These are phyloP conservation scores for Puccinia polysora DNA, from an alignment of 1,284 basidiomycete species.

Conservation along the genomic window DNA sequence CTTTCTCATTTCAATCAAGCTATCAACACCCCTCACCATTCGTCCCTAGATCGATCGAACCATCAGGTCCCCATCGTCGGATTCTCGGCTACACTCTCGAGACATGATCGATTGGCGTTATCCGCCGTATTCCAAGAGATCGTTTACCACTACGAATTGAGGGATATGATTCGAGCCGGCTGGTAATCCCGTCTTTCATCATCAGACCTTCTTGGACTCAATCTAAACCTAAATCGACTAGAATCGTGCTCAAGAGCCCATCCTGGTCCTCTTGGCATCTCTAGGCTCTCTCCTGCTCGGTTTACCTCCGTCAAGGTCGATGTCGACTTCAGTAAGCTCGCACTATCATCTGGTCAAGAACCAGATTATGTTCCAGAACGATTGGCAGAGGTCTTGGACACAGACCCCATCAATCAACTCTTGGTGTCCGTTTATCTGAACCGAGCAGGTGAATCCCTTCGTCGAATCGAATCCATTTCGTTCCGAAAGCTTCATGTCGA, in stretches of 20 bases:
- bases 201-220: background rate
- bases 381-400: slow-evolving; percentile 74
- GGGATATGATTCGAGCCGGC: slow-evolving; percentile 84
- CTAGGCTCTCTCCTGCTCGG: slow-evolving; percentile 74
- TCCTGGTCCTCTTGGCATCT: no score
- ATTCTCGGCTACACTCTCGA: slow-evolving; percentile 89
- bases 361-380: slow-evolving; percentile 76
- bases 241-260: no score
- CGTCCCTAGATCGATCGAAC: slow-evolving; percentile 3
- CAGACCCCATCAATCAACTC: slow-evolving; percentile 66
- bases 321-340: slow-evolving; percentile 66
- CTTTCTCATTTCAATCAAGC: slow-evolving; percentile 67
- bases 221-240: no score
- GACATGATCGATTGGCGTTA: slow-evolving; percentile 84
- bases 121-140: slow-evolving; percentile 83
- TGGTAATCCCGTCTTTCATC: slow-evolving; percentile 59
- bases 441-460: slow-evolving; percentile 61
- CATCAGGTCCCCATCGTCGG: slow-evolving; percentile 73
- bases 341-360: slow-evolving; percentile 56
- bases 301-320: slow-evolving; percentile 74
- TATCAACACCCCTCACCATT: slow-evolving; percentile 48
- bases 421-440: slow-evolving; percentile 77
- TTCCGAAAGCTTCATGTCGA: background rate
- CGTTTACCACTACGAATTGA: slow-evolving; percentile 68
- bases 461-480: background rate